Base-by-base conservation (phyloP, 345 rosid species). In the Brassica rapa region DNA sequence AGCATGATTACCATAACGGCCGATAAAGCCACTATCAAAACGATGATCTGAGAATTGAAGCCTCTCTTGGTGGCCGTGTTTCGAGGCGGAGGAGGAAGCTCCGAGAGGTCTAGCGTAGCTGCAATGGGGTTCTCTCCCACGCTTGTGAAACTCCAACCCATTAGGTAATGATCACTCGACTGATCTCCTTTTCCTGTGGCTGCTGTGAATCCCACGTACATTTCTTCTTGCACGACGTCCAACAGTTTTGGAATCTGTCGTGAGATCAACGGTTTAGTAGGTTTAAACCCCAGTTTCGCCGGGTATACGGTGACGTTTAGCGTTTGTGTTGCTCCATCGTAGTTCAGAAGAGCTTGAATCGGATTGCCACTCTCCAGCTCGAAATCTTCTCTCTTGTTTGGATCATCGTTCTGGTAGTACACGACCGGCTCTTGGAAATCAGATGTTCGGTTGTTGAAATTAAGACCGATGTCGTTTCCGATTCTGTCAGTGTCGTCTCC, bases 171-270 rank as follows among this genome's bases (percentile, higher is more conserved):
- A 33, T 23, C 80, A 84, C 90, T 86, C 15, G 79, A 46, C 61
- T 78, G 71, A 4, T 60, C 82, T 19, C 35, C 5, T 6, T 15
- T 51, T 2, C 91, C 89, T 0, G 90, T 87, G 3, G 88, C 68
- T 14, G 93, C 85, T 0, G 93, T 87, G 77, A 89, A 87, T 35
- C 93, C 89, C 10, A 74, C 85, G 3, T 79, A 87, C 85, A 86
- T 86, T n/a, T 5, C 37, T 33, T 84, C 84, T 32, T 25, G 23
- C 24, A 86, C 66, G 4, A 76, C 11, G 0, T 16, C 5, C 0
- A 79, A 2, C 6, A 85, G 78, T 23, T 63, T 70, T 35, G 83
- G 60, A n/a, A 71, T 14, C 0, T 0, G 0, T 19, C 2, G 11
- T 4, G 82, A 32, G 29, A 89, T 69, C 55, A 87, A 70, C 0